Evolutionary conservation across 1,284 basidiomycete genomes (phyloP).

Genomic region (Sphagnurus paluster): DNA sequence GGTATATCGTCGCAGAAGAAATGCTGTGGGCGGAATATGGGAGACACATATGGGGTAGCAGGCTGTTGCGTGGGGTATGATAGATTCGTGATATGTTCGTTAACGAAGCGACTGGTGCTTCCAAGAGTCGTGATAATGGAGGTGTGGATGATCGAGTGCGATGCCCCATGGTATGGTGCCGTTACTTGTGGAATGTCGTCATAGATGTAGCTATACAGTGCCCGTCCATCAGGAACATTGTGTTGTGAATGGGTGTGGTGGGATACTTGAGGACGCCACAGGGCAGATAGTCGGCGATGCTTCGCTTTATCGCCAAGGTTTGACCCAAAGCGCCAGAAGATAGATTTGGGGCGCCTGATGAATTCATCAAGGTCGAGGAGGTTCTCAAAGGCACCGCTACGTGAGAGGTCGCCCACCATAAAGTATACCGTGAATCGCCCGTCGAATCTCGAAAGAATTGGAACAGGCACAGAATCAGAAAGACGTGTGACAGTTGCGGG

Average conservation of each 20-base stretch:
- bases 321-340: conserved; percentile 14
- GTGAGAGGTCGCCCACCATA: conserved; percentile 16
- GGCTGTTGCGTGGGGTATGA: conserved; percentile 11
- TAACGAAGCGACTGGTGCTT: conserved; percentile 13
- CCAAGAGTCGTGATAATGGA: conserved; percentile 12
- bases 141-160: conserved; percentile 16
- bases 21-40: conserved; percentile 16
- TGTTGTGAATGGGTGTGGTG: not conserved
- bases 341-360: conserved; percentile 9
- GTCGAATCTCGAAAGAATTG: conserved; percentile 11
- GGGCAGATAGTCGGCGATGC: conserved; percentile 1
- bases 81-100: conserved; percentile 10
- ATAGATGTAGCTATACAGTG: conserved; percentile 15
- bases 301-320: conserved; percentile 3
- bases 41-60: conserved; percentile 4
- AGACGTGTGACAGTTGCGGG: conserved; percentile 17
- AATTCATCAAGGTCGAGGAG: conserved; percentile 13
- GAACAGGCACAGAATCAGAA: conserved; percentile 17
- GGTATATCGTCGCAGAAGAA: conserved; percentile 19
- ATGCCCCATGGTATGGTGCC: conserved; percentile 8
- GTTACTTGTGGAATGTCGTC: conserved; percentile 18
- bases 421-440: conserved; percentile 17
- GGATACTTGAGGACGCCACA: not conserved
- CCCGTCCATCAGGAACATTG: conserved; percentile 8
- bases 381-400: conserved; percentile 5